Percentiles rank a stretch among this genome's conserved stretches.
Evolutionary conservation across 2,329 filamentous ascomycete species (phyloP).

Genomic region (Aspergillus aculeatinus): DNA sequence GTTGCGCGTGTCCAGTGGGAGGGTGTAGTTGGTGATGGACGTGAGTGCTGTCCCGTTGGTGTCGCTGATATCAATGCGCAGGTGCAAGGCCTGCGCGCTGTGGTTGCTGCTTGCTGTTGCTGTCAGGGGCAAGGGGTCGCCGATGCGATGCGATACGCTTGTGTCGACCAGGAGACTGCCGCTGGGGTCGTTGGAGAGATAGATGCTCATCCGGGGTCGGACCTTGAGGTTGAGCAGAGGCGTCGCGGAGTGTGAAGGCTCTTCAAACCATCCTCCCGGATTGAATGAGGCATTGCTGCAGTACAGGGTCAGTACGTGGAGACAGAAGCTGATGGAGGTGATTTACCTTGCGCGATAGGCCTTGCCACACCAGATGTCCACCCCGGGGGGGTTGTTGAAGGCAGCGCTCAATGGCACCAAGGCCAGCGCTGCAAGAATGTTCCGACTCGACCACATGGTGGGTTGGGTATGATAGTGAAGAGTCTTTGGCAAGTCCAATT

Average conservation of each 20-base stretch:
- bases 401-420: background rate
- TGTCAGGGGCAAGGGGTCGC: background rate
- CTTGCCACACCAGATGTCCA: conserved; percentile 5
- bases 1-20: background rate
- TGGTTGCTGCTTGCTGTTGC: background rate
- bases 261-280: background rate
- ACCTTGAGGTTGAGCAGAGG: conserved; percentile 1
- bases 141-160: background rate
- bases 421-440: background rate
- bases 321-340: no score
- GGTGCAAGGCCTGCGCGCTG: background rate
- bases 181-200: background rate
- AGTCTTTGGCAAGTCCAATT: no score
- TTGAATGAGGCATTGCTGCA: conserved; percentile 3
- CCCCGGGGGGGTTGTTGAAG: background rate
- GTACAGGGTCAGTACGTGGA: background rate
- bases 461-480: no score
- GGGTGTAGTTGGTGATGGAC: background rate
- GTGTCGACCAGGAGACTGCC: background rate
- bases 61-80: background rate
- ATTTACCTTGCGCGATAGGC: conserved; percentile 1
- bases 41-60: background rate
- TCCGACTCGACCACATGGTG: background rate
- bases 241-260: background rate
- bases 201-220: conserved; percentile 4